phyloP scores from a whole-genome alignment of 2,329 filamentous ascomycete genomes.

The Neofusicoccum kwambonambiense region DNA sequence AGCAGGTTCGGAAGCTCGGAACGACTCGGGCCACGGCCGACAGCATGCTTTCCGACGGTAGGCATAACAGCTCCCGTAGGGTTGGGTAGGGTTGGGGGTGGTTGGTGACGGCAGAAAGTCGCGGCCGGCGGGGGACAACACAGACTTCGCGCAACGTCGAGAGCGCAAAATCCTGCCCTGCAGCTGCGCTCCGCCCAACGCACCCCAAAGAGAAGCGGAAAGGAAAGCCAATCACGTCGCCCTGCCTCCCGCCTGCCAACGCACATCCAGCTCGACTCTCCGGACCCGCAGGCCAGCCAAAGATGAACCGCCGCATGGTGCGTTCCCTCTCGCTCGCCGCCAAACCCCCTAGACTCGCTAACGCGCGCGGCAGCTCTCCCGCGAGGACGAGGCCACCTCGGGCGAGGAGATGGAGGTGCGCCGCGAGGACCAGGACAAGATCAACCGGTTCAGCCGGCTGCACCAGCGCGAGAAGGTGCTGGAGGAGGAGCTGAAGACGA shows the following conservation, averaged over 20 bases:
- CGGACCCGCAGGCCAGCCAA: neutral
- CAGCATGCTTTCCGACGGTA: neutral
- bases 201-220: neutral
- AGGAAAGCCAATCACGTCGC: neutral
- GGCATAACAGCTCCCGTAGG: neutral
- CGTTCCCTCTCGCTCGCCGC: neutral
- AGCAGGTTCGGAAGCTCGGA: neutral
- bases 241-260: neutral
- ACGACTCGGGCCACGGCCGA: neutral
- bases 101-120: neutral
- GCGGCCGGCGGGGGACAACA: neutral
- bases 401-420: constrained; percentile 89
- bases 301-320: constrained; percentile 18
- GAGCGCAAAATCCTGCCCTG: constrained; percentile 1
- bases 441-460: constrained; percentile 94
- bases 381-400: constrained; percentile 78
- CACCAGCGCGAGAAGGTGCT: constrained; percentile 80
- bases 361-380: constrained; percentile 67
- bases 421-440: constrained; percentile 96
- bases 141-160: neutral
- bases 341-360: neutral
- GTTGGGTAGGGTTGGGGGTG: neutral
- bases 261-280: neutral
- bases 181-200: neutral
- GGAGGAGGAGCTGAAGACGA: constrained; percentile 76